Evolutionary conservation across 495 filamentous ascomycete species (phyloP).

Genomic region (Aspergillus haitiensis): DNA sequence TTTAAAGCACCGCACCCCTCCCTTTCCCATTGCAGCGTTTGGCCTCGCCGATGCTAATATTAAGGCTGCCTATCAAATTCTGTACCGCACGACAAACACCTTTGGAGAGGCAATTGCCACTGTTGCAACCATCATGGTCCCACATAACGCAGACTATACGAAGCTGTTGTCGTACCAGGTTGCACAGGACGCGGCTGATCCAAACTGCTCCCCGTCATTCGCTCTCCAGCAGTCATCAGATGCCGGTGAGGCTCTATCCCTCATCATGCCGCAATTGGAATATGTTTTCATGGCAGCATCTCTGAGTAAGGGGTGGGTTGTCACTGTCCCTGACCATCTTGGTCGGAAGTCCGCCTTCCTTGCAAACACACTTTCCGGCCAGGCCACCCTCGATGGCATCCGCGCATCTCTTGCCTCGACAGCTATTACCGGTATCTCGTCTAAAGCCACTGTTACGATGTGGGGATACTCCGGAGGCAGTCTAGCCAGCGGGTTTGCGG

Average conservation of each 20-base stretch:
- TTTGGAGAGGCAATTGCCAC: conserved; percentile 44
- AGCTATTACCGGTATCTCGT: conserved; percentile 19
- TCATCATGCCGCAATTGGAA: conserved; percentile 26
- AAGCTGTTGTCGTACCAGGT: conserved; percentile 48
- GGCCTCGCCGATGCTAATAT: conserved; percentile 35
- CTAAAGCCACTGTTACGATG: conserved; percentile 31
- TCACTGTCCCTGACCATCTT: conserved; percentile 52
- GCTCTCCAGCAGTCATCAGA: conserved; percentile 21
- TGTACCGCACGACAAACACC: conserved; percentile 52
- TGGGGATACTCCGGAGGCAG: conserved; percentile 58
- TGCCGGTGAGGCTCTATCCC: conserved; percentile 22
- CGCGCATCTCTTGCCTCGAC: conserved; percentile 40
- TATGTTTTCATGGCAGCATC: conserved; percentile 32
- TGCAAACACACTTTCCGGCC: conserved; percentile 43
- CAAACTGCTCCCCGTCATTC: conserved; percentile 28
- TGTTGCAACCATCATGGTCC: conserved; percentile 52
- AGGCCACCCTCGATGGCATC: conserved; percentile 49
- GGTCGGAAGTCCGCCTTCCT: conserved; percentile 43
- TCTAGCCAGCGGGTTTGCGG: conserved; percentile 49
- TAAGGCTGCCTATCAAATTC: conserved; percentile 45
- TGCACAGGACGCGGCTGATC: conserved; percentile 44
- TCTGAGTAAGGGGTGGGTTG: conserved; percentile 45
- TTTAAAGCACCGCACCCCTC: conserved; percentile 42
- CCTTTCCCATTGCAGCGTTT: conserved; percentile 32
- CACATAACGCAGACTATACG: conserved; percentile 30